phyloP scores from a whole-genome alignment of 2,329 filamentous ascomycete species.

The Aspergillus sp. region DNA sequence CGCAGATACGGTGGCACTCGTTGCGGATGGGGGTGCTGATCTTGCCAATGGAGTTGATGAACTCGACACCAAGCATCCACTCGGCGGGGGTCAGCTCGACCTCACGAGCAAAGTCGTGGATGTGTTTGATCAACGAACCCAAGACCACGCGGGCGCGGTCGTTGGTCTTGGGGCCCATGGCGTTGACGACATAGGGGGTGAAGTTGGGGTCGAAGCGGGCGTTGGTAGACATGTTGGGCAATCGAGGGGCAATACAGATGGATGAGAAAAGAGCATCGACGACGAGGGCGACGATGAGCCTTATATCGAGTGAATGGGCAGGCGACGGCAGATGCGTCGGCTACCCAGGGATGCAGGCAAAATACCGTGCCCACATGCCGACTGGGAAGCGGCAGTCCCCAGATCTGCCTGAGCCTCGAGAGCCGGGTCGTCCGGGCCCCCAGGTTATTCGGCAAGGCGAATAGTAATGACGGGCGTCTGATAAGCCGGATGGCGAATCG shows the following conservation, averaged over 20 bases:
- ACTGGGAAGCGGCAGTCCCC: neutral
- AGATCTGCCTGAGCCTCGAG: neutral
- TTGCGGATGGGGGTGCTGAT: constrained; percentile 68
- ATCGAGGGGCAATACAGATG: neutral
- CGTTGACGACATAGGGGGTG: constrained; percentile 69
- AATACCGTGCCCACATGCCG: constrained; percentile 30
- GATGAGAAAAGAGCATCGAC: neutral
- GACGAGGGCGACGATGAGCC: constrained; percentile 2
- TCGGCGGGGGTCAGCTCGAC: constrained; percentile 74
- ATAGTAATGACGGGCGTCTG: neutral
- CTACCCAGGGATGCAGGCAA: constrained; percentile 4
- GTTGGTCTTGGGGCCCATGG: constrained; percentile 68
- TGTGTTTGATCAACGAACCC: constrained; percentile 64
- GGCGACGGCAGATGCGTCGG: constrained; percentile 25
- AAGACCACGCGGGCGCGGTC: constrained; percentile 66
- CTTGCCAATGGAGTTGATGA: constrained; percentile 72
- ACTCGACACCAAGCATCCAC: constrained; percentile 73
- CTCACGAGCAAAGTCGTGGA: constrained; percentile 77
- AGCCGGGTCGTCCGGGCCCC: neutral
- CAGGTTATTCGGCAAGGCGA: neutral
- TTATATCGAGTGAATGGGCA: constrained; percentile 4
- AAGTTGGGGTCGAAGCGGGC: constrained; percentile 65
- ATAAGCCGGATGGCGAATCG: neutral
- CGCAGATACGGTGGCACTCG: constrained; percentile 70
- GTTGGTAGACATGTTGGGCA: constrained; percentile 20